Evolutionary conservation across 2,329 filamentous ascomycete species (phyloP).

Genomic region (Neospermospora avenae): DNA sequence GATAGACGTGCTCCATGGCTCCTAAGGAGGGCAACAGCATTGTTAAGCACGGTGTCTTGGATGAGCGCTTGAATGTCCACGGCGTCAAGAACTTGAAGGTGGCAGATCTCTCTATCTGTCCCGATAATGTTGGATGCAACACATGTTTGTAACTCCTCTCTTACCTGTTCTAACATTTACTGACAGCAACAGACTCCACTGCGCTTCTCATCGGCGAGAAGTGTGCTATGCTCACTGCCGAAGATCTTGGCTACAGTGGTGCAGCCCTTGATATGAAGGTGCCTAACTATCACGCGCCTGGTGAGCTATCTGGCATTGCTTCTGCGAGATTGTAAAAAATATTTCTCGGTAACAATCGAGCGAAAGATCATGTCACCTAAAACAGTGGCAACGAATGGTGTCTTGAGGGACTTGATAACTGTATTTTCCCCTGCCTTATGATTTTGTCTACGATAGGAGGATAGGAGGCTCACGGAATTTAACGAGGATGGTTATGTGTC

Average conservation of each 20-base stretch:
- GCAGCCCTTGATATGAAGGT: constrained; percentile 73
- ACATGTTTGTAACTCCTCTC: constrained; percentile 33
- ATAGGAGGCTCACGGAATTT: neutral
- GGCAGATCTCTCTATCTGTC: constrained; percentile 40
- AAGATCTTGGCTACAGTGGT: constrained; percentile 48
- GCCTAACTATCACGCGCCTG: constrained; percentile 57
- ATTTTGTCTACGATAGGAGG: neutral
- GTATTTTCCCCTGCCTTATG: neutral
- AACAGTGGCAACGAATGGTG: neutral
- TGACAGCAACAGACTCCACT: constrained; percentile 53
- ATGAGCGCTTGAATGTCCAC: constrained; percentile 39
- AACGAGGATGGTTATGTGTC: neutral
- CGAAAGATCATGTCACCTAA: neutral
- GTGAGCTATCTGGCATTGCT: constrained; percentile 37
- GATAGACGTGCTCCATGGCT: constrained; percentile 44
- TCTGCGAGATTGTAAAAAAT: constrained; percentile 20
- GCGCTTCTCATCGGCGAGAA: constrained; percentile 43
- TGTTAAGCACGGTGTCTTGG: constrained; percentile 52
- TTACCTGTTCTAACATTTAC: constrained; percentile 12
- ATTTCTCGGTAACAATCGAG: neutral
- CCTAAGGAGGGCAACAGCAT: constrained; percentile 61
- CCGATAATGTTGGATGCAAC: constrained; percentile 42
- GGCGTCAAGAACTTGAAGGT: constrained; percentile 42
- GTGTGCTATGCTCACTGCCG: constrained; percentile 39
- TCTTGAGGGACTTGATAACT: neutral